Percentiles rank a stretch among this genome's conserved stretches.
These are phyloP conservation scores for Polychaeton citri DNA, from an alignment of 2,329 filamentous ascomycete species.

Conservation along the genomic window DNA sequence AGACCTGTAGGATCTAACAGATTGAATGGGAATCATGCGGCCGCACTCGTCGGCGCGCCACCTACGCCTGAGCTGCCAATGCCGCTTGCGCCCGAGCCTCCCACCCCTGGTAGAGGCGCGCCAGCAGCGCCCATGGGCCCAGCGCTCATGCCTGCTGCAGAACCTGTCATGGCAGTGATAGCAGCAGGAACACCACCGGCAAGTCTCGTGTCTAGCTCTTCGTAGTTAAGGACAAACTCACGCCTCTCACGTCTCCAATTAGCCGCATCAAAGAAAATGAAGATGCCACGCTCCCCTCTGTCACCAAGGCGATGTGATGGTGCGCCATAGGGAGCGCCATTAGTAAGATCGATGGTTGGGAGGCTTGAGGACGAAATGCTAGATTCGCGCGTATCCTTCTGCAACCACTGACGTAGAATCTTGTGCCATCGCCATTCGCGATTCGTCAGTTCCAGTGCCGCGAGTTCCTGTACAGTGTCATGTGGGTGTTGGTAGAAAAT, in stretches of 20 bases:
- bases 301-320: conserved; percentile 31
- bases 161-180: neutral
- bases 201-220: conserved; percentile 35
- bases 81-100: neutral
- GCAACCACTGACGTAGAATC: conserved; percentile 40
- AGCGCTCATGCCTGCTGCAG: neutral
- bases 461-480: conserved; percentile 53
- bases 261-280: conserved; percentile 41
- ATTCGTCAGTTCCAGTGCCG: conserved; percentile 45
- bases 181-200: conserved; percentile 2
- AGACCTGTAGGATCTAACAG: too few species aligned
- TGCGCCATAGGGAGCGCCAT: conserved; percentile 11
- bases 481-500: conserved; percentile 57
- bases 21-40: neutral
- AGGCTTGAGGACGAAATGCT: conserved; percentile 15
- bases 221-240: conserved; percentile 40
- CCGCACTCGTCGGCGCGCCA: neutral
- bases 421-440: conserved; percentile 44
- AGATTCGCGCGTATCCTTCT: conserved; percentile 35
- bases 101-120: neutral
- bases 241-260: conserved; percentile 40
- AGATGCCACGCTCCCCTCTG: conserved; percentile 37
- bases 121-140: neutral
- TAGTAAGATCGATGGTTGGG: conserved; percentile 15
- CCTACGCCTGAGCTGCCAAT: neutral